Evolutionary conservation across 768 basidiomycete species (phyloP).

Genomic region (Trametes maxima): DNA sequence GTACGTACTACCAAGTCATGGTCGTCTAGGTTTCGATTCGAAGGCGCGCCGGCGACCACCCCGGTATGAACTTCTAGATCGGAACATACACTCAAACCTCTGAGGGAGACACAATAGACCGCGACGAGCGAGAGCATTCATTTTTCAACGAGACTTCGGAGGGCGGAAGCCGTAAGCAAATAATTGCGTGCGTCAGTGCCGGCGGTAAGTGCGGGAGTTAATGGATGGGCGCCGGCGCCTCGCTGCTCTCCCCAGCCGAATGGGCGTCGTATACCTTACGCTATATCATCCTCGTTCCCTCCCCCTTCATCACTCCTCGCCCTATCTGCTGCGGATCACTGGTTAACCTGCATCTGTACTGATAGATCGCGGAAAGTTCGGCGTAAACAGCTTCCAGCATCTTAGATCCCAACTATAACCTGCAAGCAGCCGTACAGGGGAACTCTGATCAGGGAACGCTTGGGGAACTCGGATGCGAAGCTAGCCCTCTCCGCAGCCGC

Average conservation of each 20-base stretch:
- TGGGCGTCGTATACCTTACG: neutral
- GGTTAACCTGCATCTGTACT: neutral
- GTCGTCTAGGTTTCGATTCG: too few relatives aligned
- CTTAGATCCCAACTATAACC: neutral
- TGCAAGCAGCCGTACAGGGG: neutral
- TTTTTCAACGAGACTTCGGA: slow-evolving; percentile 32
- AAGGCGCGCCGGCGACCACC: too few relatives aligned
- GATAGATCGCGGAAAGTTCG: neutral
- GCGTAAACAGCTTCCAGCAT: neutral
- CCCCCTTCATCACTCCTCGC: neutral
- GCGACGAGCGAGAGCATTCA: too few relatives aligned
- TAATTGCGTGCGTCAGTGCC: slow-evolving; percentile 8
- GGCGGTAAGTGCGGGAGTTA: neutral
- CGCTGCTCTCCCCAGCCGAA: neutral
- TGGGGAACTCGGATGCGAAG: too few relatives aligned
- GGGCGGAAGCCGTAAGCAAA: too few relatives aligned
- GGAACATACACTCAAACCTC: neutral
- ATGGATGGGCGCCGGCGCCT: neutral
- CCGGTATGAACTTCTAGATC: too few relatives aligned
- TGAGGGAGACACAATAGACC: too few relatives aligned
- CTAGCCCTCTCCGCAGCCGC: too few relatives aligned
- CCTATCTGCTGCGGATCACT: neutral
- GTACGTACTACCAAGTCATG: too few relatives aligned
- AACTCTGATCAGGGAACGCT: too few relatives aligned
- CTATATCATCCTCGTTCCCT: neutral